Evolutionary conservation across 495 filamentous ascomycete genomes (phyloP), one percentile per base, ranked within the genome.

Genomic region (Podospora anserina): DNA sequence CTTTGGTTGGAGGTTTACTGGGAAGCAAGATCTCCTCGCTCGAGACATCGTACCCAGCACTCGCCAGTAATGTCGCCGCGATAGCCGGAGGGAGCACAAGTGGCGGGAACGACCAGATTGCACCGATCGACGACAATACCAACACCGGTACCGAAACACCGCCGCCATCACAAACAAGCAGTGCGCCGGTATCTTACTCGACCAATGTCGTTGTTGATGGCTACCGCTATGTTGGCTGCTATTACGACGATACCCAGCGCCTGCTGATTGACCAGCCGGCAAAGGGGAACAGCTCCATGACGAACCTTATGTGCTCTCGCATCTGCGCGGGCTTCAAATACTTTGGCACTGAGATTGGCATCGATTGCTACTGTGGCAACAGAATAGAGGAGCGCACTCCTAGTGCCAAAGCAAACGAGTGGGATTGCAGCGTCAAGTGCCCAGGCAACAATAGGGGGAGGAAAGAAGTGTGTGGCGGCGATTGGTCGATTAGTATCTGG

Each of bases 21-120:
- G 60, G 18, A 27, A 62, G 60, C 20, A 62, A 62, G 27, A 62
- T 62, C 16, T 49, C 39, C 39, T 49, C 39, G 15, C 39, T 49
- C 15, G 39, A 49, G 39, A 49, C 39, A 11, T 49, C 39, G 39
- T 49, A 49, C 39, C 39, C 39, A 13, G 39, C 39, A 49, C 39
- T 49, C 39, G 39, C 39, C 39, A 49, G 39, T 49, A 49, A 16
- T 16, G 39, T 49, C 0, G 39, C 39, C 13, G 39, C 39, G 9
- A 16, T 49, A 49, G 7, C 39, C 5, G 39, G 39, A 16, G 39
- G 39, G 9, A 49, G 39, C 39, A 49, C 39, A 49, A 49, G 13
- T 11, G 39, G 39, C 13, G 39, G 9, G 6, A 49, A 49, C 9
- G 15, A 16, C 39, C 5, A 39, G 5, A 49, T 13, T 49, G 13